Conservation (phyloP, 768 basidiomycete species). For the Agrocybe praecox region DNA sequence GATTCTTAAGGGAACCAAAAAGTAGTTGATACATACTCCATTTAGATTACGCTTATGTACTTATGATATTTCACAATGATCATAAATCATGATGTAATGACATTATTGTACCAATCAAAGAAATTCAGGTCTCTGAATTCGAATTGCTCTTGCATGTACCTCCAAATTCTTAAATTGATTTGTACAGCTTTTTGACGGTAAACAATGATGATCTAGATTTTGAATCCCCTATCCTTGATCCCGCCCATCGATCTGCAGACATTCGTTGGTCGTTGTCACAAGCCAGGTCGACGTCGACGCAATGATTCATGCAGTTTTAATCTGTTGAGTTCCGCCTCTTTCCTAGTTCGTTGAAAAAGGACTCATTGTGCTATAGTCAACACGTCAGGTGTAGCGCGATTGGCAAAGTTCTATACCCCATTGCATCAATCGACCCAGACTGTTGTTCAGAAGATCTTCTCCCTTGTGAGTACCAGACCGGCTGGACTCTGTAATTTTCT, state of each 20-base stretch:
- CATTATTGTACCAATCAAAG: not conserved
- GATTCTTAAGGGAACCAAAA: conserved; percentile 29
- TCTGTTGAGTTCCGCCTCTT: conserved; percentile 56
- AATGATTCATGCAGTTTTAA: conserved; percentile 88
- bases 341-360: not conserved
- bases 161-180: not conserved
- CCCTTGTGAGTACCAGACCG: conserved; percentile 81
- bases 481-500: conserved; percentile 93
- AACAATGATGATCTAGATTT: not conserved
- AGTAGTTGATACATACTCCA: not conserved
- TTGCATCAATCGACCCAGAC: conserved; percentile 67
- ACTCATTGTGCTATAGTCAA: conserved; percentile 62
- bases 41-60: not conserved
- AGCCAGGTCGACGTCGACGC: not conserved
- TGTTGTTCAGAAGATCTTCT: conserved; percentile 88
- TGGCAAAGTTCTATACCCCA: conserved; percentile 90
- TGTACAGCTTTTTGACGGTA: not conserved
- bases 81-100: not conserved
- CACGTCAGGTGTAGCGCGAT: conserved; percentile 83
- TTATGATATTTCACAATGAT: not conserved
- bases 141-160: not conserved
- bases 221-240: too few relatives aligned
- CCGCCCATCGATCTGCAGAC: too few relatives aligned
- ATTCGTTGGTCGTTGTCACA: not conserved
- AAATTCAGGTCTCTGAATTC: not conserved